Conservation (phyloP, 352 stramenopile genomes). For the Pythium pectinolyticum region DNA sequence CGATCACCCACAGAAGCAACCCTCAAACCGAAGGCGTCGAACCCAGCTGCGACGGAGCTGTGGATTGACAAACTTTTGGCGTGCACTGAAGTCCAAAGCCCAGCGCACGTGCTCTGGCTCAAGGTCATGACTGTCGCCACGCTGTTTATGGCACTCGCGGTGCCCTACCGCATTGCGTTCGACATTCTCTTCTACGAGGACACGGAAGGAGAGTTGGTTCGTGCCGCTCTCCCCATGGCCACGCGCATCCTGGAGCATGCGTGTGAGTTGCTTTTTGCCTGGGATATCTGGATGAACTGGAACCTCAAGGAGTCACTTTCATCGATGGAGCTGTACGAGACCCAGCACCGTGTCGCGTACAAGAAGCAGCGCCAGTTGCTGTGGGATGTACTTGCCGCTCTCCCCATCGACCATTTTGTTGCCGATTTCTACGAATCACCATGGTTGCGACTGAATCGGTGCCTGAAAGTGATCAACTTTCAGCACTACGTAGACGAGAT, state of each 20-base stretch:
- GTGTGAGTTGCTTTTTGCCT: conserved; percentile 49
- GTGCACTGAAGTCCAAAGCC: conserved; percentile 46
- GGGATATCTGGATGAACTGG: conserved; percentile 67
- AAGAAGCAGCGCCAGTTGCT: conserved; percentile 31
- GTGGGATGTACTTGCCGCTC: conserved; percentile 43
- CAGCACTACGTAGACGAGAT: conserved; percentile 53
- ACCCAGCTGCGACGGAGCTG: conserved; percentile 26
- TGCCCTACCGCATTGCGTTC: conserved; percentile 50
- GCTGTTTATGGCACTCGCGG: conserved; percentile 41
- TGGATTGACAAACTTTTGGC: conserved; percentile 54
- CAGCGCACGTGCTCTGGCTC: conserved; percentile 44
- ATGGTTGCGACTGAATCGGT: conserved; percentile 45
- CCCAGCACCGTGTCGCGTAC: conserved; percentile 41
- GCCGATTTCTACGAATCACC: conserved; percentile 44
- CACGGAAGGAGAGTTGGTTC: conserved; percentile 12
- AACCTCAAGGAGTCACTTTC: conserved; percentile 44
- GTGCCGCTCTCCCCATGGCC: conserved; percentile 21
- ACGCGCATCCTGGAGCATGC: conserved; percentile 36
- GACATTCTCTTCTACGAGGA: conserved; percentile 32
- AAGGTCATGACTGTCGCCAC: conserved; percentile 31
- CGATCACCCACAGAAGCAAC: neutral
- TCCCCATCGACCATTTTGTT: conserved; percentile 58
- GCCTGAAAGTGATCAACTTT: conserved; percentile 54
- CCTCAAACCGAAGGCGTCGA: neutral
- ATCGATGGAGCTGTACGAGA: conserved; percentile 58